These are phyloP conservation scores for Penicillium herquei DNA, from an alignment of 495 filamentous ascomycete species.

Conservation along the genomic window DNA sequence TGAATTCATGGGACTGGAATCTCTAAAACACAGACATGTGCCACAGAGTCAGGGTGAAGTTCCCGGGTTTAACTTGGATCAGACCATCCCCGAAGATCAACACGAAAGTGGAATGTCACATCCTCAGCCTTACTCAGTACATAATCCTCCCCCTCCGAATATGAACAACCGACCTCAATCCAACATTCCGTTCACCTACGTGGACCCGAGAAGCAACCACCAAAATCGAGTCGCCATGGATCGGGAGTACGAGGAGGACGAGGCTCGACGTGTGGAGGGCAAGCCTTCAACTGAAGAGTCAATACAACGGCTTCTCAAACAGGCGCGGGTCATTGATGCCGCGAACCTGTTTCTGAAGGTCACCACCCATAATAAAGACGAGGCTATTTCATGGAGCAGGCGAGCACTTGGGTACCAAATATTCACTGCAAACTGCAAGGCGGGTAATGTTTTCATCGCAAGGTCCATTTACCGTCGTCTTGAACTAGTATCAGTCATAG, in stretches of 20 bases:
- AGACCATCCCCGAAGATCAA: background rate
- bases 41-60: background rate
- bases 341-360: slow-evolving; percentile 37
- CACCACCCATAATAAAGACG: slow-evolving; percentile 14
- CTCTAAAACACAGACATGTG: slow-evolving; percentile 23
- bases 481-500: slow-evolving; percentile 32
- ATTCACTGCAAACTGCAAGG: slow-evolving; percentile 39
- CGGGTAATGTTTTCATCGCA: slow-evolving; percentile 41
- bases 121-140: no score
- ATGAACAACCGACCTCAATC: background rate
- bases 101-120: no score
- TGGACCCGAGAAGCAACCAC: background rate
- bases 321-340: slow-evolving; percentile 34
- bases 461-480: slow-evolving; percentile 38
- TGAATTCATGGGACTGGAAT: slow-evolving; percentile 39
- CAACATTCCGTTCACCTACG: background rate
- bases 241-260: slow-evolving; percentile 10
- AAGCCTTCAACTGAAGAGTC: slow-evolving; percentile 11
- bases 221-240: slow-evolving; percentile 12
- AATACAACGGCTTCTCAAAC: slow-evolving; percentile 16
- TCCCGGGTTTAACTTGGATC: background rate
- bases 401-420: slow-evolving; percentile 30
- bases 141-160: background rate
- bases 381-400: slow-evolving; percentile 27
- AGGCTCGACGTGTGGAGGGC: slow-evolving; percentile 3